phyloP scores from a whole-genome alignment of 1,139 yeast species.

The Suhomyces guaymorum region DNA sequence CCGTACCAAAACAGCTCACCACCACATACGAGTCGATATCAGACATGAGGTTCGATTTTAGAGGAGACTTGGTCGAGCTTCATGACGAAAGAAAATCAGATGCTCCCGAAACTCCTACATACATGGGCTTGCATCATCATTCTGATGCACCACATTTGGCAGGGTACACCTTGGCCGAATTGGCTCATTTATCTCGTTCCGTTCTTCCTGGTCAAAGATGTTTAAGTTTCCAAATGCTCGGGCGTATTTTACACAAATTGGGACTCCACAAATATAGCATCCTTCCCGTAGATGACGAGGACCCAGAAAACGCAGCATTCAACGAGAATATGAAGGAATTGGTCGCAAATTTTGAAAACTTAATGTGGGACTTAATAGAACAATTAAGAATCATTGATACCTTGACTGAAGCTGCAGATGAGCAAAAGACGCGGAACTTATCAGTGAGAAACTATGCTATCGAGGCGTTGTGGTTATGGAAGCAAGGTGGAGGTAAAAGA shows the following conservation, averaged over 20 bases:
- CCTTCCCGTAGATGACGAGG: conserved; percentile 39
- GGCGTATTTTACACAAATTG: conserved; percentile 79
- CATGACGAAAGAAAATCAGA: conserved; percentile 42
- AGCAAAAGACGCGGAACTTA: conserved; percentile 59
- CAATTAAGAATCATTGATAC: conserved; percentile 69
- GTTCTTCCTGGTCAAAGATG: conserved; percentile 83
- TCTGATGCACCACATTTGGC: conserved; percentile 86
- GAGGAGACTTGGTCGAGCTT: conserved; percentile 67
- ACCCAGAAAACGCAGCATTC: conserved; percentile 40
- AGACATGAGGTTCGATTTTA: conserved; percentile 83
- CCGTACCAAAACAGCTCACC: conserved; percentile 48
- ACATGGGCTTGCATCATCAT: conserved; percentile 87
- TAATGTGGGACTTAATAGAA: conserved; percentile 75
- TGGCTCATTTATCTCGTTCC: conserved; percentile 78
- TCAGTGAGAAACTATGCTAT: conserved; percentile 84
- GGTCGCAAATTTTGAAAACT: conserved; percentile 52
- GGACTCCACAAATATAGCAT: conserved; percentile 63
- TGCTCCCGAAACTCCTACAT: conserved; percentile 48
- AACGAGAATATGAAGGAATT: conserved; percentile 40
- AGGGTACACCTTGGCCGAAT: conserved; percentile 85
- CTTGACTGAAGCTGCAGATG: conserved; percentile 74
- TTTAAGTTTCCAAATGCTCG: conserved; percentile 81
- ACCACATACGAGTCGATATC: conserved; percentile 61
- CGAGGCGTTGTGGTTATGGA: conserved; percentile 95
- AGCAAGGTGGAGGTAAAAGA: conserved; percentile 66